These are phyloP conservation scores for Pseudozyma tsukubaensis DNA, from an alignment of 1,284 basidiomycete species.

Conservation along the genomic window DNA sequence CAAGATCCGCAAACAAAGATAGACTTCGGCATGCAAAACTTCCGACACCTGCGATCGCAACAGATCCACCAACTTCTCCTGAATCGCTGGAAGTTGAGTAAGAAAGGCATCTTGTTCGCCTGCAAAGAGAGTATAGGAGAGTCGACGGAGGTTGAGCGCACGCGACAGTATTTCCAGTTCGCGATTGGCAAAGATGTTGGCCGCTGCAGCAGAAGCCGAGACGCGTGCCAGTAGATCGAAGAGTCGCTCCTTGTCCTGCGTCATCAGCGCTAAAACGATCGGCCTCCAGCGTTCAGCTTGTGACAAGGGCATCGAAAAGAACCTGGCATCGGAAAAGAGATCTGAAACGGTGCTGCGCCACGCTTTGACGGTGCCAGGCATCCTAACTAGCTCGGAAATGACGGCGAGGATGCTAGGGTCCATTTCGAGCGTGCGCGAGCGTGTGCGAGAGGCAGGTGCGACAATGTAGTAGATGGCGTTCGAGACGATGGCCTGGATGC, in stretches of 20 bases:
- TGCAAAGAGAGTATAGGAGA: conserved; percentile 85
- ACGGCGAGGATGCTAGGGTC: conserved; percentile 75
- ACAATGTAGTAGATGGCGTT: conserved; percentile 89
- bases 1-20: conserved; percentile 89
- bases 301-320: conserved; percentile 80
- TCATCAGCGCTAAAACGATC: conserved; percentile 83
- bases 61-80: conserved; percentile 95
- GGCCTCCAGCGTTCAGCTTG: conserved; percentile 79
- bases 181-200: conserved; percentile 95
- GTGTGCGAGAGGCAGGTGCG: conserved; percentile 79
- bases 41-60: conserved; percentile 81
- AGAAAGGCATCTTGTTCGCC: conserved; percentile 91
- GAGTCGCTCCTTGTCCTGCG: conserved; percentile 87
- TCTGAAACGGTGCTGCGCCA: conserved; percentile 87
- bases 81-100: conserved; percentile 87
- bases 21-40: conserved; percentile 86
- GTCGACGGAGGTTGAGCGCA: conserved; percentile 86
- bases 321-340: conserved; percentile 83
- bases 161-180: conserved; percentile 91
- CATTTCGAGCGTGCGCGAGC: conserved; percentile 67
- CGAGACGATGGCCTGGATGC: conserved; percentile 79
- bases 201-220: conserved; percentile 76
- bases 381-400: conserved; percentile 77
- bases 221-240: conserved; percentile 76
- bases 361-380: conserved; percentile 82